Evolutionary conservation across 371 early-diverging fungal genomes (phyloP), one percentile per base, ranked within the genome.

Genomic region (Saksenaea vasiformis): DNA sequence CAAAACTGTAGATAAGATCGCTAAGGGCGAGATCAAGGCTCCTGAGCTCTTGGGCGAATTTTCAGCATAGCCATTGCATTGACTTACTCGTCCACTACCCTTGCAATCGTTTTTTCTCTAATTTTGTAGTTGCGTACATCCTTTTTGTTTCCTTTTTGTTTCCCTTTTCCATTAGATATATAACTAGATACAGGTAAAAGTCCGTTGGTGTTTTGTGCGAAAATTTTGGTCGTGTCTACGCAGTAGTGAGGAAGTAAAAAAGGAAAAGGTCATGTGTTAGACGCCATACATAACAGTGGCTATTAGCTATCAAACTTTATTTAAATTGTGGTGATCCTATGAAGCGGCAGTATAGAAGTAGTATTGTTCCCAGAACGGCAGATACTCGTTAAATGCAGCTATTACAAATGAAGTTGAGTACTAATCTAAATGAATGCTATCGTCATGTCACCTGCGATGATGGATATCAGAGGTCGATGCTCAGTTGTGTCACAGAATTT

Each of bases 1-100:
- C 14, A 82, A 82, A 61, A 84, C 84, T 36, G 77, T 91, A 26
- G 86, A 87, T 60, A 82, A 86, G 53, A 88, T 93, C 67, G 84
- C 85, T 58, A 83, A 79, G 54, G 91, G 91, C 9, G 84, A 85
- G 58, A 73, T 81, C 43, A 72, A 70, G 36, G 88, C 81, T n/a
- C 80, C 83, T 11, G 85, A 88, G 71, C 74, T 88, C 37, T 64
- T 80, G 60, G 86, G 84, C 35, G 62, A 72, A 26, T 74, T 74
- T 61, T 22, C 37, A 26, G 70, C 71, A 59, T 76, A 69, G 51
- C 44, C 19, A 15, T 22, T 39, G 26, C 39, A 41, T 58, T 24
- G 36, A 26, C 26, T 19, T 13, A 0, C n/a, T 34, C 24, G 14
- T 58, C 22, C 17, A 19, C 13, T 24, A 17, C 27, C 11, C 19